Evolutionary conservation across 371 early-diverging fungal genomes (phyloP).

Genomic region (Neoconidiobolus thromboides): DNA sequence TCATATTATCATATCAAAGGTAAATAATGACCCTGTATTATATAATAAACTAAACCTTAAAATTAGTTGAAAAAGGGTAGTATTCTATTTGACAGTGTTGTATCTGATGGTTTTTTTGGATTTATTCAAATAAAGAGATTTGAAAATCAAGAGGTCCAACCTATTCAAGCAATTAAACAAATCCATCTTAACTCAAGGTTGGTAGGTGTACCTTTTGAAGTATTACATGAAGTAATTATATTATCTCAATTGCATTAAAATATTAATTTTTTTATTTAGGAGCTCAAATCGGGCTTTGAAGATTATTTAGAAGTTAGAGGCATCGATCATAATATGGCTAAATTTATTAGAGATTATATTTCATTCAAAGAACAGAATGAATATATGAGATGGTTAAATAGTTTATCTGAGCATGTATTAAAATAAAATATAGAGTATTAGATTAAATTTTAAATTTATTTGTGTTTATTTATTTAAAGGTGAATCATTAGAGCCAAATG

Average conservation of each 20-base stretch:
- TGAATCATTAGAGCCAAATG: constrained; percentile 61
- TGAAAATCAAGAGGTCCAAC: background rate
- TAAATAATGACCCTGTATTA: background rate
- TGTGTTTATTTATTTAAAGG: constrained; percentile 12
- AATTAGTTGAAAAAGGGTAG: background rate
- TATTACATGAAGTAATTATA: background rate
- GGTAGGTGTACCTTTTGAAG: background rate
- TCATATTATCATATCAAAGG: background rate
- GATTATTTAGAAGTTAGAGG: constrained; percentile 10
- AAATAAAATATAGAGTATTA: too few relatives aligned
- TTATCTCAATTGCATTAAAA: background rate
- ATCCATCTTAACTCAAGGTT: background rate
- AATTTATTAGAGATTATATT: constrained; percentile 30
- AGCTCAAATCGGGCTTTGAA: constrained; percentile 2
- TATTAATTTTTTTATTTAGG: constrained; percentile 9
- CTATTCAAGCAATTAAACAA: background rate
- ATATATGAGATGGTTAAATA: background rate
- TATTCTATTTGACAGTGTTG: background rate
- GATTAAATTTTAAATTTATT: too few relatives aligned
- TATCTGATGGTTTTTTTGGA: background rate
- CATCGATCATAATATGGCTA: constrained; percentile 18
- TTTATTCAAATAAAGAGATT: background rate
- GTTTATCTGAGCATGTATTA: too few relatives aligned
- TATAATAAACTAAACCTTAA: background rate
- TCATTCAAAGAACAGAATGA: background rate